Conservation (phyloP, 371 early-diverging fungal species). For the Mortierella sp. region DNA sequence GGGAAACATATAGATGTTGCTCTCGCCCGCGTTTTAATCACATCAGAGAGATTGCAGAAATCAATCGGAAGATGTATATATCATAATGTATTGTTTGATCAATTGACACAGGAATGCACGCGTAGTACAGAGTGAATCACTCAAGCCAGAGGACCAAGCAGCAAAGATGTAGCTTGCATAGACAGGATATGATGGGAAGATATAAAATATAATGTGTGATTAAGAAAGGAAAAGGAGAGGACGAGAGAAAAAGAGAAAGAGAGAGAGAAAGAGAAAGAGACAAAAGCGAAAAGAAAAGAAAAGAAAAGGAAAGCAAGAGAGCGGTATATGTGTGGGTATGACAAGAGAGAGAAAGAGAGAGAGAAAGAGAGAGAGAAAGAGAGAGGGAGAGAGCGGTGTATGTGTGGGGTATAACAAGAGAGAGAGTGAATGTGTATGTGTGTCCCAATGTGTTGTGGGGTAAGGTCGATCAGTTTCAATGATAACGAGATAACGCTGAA, state of each 20-base stretch:
- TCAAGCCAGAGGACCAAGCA: too few species aligned
- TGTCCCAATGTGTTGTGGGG: background rate
- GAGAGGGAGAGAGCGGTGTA: background rate
- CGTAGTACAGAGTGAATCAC: too few species aligned
- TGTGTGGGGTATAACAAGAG: too few species aligned
- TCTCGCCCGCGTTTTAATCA: slow-evolving; percentile 4
- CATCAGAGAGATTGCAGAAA: background rate
- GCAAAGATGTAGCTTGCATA: too few species aligned
- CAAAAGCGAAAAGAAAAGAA: background rate
- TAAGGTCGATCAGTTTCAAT: background rate
- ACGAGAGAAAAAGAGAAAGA: background rate
- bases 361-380: background rate
- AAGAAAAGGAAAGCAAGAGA: background rate
- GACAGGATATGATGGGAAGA: background rate
- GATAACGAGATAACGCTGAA: background rate
- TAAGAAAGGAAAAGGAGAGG: too few species aligned
- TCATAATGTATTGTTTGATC: too few species aligned
- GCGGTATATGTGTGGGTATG: background rate
- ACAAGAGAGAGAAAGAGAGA: slow-evolving; percentile 4
- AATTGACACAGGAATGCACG: too few species aligned
- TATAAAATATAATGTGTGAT: background rate
- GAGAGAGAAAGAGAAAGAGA: background rate
- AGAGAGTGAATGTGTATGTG: background rate
- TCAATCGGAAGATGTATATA: background rate
- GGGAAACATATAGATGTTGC: background rate